Base-by-base conservation (phyloP, 2,329 filamentous ascomycete species). In the Neofusicoccum sp. region DNA sequence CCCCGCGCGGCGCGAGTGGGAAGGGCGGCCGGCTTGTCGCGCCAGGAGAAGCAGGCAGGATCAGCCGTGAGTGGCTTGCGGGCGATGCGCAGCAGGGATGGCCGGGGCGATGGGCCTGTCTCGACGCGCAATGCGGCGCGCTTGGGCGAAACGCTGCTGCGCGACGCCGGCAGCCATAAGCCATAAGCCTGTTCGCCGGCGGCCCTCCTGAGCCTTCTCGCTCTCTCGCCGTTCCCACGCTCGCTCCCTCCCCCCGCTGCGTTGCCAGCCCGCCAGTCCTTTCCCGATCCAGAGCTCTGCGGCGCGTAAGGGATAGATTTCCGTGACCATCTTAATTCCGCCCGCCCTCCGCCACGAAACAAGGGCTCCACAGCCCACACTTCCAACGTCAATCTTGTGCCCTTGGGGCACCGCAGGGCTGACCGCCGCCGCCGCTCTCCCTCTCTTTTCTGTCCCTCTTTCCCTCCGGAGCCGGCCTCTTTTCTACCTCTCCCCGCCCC, bases 41-140 rank as follows among this genome's bases (percentile, higher is more conserved):
- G 36, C 36, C 12, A 14, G 36, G 36, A 40, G 43, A 45, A 11
- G 26, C n/a, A n/a, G 20, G 51, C 51, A 41, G 38, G 51, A 56
- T 56, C 51, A 56, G 36, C 51, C 51, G 51, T 43, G 36, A 56
- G 38, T 43, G 51, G 51, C 51, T 56, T 56, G 49, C 11, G 34
- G 31, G 24, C 20, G 51, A 56, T 56, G 51, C 33, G 51, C 51
- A n/a, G 38, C 51, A 56, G 51, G 51, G 51, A 41, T 56, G 34
- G 33, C 6, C 24, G 31, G 26, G 33, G 48, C 20, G 41, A 24
- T 44, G 41, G 7, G 6, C 49, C n/a, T 24, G 49, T 28, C 14
- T 40, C 49, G 49, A 54, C 49, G 49, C 49, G 49, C 49, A 54
- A 54, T 54, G 34, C 48, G 48, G 48, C 38, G 16, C 48, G 47